phyloP scores from a whole-genome alignment of 2,329 filamentous ascomycete genomes.

The Ploettnerulaceae sp. region DNA sequence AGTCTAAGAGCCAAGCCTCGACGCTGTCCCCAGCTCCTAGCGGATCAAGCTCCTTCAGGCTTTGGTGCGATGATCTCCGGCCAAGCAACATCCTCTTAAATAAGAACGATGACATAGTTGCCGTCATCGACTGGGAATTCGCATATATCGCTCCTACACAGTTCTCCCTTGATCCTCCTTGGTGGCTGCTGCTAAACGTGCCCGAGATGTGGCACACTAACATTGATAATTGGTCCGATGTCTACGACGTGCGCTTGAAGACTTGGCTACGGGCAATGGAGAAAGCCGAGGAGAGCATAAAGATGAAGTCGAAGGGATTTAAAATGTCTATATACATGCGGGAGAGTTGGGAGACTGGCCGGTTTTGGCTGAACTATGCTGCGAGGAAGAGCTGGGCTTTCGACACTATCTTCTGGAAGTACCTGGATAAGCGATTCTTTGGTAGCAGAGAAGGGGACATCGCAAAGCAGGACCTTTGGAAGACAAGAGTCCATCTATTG shows the following conservation, averaged over 20 bases:
- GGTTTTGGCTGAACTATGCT: slow-evolving; percentile 35
- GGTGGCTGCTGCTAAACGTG: slow-evolving; percentile 1
- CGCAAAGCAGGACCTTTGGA: slow-evolving; percentile 18
- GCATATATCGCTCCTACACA: neutral
- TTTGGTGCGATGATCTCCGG: neutral
- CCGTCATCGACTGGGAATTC: slow-evolving; percentile 4
- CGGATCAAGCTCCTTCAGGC: neutral
- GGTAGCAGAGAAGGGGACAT: slow-evolving; percentile 23
- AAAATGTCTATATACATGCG: slow-evolving; percentile 33
- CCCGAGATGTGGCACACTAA: slow-evolving; percentile 19
- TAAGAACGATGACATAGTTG: neutral
- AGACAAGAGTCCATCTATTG: slow-evolving; percentile 30
- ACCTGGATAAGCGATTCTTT: slow-evolving; percentile 35
- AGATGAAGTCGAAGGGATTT: neutral
- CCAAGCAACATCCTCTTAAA: slow-evolving; percentile 4
- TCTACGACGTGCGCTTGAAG: slow-evolving; percentile 33
- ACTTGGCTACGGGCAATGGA: slow-evolving; percentile 35
- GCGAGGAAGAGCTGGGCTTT: slow-evolving; percentile 37
- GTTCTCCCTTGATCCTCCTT: slow-evolving; percentile 3
- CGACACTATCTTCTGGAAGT: slow-evolving; percentile 37
- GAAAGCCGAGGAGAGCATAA: slow-evolving; percentile 24
- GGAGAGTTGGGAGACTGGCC: too few relatives aligned
- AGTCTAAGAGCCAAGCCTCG: neutral
- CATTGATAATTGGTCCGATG: slow-evolving; percentile 31
- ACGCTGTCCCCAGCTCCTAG: neutral